Evolutionary conservation across 2,329 filamentous ascomycete species (phyloP).

Genomic region (Paraphaeosphaeria minitans): DNA sequence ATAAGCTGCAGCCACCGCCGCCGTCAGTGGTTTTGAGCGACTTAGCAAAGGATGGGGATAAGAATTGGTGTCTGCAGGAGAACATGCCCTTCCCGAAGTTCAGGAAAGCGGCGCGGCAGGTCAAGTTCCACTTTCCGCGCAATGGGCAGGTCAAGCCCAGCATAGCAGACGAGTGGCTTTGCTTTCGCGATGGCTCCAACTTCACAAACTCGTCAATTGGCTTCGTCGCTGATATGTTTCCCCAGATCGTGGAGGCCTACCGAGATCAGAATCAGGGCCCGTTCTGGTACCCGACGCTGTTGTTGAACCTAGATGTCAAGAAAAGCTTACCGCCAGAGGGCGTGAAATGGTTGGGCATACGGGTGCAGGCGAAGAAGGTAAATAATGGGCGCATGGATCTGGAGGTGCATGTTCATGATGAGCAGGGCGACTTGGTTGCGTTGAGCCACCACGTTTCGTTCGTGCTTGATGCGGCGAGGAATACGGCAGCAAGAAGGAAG

Average conservation of each 20-base stretch:
- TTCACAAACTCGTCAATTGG: conserved; percentile 70
- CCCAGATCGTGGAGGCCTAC: conserved; percentile 64
- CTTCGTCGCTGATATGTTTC: conserved; percentile 72
- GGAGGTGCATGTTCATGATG: conserved; percentile 71
- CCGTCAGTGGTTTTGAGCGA: conserved; percentile 50
- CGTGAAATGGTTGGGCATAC: conserved; percentile 72
- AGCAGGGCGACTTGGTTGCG: conserved; percentile 67
- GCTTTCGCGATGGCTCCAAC: conserved; percentile 61
- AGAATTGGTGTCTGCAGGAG: conserved; percentile 53
- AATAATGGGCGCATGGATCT: conserved; percentile 75
- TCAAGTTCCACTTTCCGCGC: conserved; percentile 60
- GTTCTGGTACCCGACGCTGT: conserved; percentile 78
- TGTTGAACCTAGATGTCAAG: conserved; percentile 78
- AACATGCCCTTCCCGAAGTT: conserved; percentile 54
- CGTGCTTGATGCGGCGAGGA: conserved; percentile 67
- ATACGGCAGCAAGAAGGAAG: conserved; percentile 58
- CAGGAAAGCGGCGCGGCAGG: conserved; percentile 56
- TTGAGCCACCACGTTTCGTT: conserved; percentile 71
- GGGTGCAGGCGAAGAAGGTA: conserved; percentile 69
- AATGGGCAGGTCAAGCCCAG: conserved; percentile 48
- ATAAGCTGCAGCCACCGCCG: conserved; percentile 55
- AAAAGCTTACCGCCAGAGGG: conserved; percentile 70
- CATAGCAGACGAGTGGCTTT: conserved; percentile 70
- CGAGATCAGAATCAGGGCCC: conserved; percentile 39
- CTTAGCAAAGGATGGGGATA: conserved; percentile 52